Conservation (phyloP, 805 yeast species). For the Candida glaebosa region DNA sequence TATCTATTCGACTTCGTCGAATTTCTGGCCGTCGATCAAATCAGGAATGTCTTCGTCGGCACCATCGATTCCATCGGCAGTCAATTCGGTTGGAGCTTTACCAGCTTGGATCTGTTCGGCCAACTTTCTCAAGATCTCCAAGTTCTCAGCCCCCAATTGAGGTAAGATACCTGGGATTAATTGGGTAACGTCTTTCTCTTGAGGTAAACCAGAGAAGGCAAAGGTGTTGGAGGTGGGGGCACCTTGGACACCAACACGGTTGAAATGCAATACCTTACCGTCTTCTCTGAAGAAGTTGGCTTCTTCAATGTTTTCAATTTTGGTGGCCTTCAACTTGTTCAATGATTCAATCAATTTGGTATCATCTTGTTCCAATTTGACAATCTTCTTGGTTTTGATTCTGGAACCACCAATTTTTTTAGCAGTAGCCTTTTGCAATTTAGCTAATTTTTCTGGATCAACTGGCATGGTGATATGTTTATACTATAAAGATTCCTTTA, state of each 20-base stretch:
- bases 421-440: constrained; percentile 80
- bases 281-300: constrained; percentile 97
- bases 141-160: constrained; percentile 94
- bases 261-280: constrained; percentile 93
- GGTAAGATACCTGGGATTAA: constrained; percentile 92
- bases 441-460: constrained; percentile 93
- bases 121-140: constrained; percentile 80
- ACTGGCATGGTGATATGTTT: constrained; percentile 56
- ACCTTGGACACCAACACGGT: constrained; percentile 94
- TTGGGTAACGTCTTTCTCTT: constrained; percentile 87
- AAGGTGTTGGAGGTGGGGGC: constrained; percentile 88
- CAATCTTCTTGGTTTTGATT: constrained; percentile 82
- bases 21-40: constrained; percentile 85
- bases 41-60: constrained; percentile 67
- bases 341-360: constrained; percentile 85
- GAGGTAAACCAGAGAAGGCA: constrained; percentile 93
- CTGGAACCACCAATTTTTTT: constrained; percentile 82
- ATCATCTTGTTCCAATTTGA: constrained; percentile 77
- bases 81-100: constrained; percentile 45
- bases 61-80: constrained; percentile 42
- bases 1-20: constrained; percentile 55
- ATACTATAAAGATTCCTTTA: too few species aligned
- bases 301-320: constrained; percentile 87
- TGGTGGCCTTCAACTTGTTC: constrained; percentile 85
- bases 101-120: constrained; percentile 82